Percentiles rank a stretch among this genome's conserved stretches.
Conservation (phyloP, 805 yeast genomes). For the Metschnikowia orientalis region DNA sequence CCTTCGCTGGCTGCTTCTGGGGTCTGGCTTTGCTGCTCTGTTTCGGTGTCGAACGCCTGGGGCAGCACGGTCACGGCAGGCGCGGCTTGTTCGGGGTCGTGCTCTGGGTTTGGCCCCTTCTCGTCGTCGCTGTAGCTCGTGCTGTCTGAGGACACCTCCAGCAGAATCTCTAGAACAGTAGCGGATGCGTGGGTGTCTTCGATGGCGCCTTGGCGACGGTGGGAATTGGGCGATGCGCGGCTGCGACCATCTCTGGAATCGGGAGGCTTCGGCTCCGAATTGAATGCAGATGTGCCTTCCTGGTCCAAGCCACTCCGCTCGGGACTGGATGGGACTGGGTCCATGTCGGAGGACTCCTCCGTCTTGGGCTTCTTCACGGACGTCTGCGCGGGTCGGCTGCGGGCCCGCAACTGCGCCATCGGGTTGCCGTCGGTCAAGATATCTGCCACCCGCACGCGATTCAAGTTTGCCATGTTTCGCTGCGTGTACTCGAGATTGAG, state of each 20-base stretch:
- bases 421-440: constrained; percentile 11
- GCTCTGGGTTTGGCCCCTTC: not conserved
- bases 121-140: constrained; percentile 2
- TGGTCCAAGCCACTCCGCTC: too few species aligned
- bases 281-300: too few species aligned
- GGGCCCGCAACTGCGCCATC: too few species aligned
- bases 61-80: not conserved
- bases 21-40: not conserved
- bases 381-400: too few species aligned
- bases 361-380: too few species aligned
- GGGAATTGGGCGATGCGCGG: too few species aligned
- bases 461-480: constrained; percentile 14
- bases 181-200: too few species aligned
- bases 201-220: too few species aligned
- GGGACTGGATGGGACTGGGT: too few species aligned
- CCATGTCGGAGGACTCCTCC: too few species aligned
- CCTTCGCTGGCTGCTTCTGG: constrained; percentile 4
- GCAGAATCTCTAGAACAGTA: not conserved
- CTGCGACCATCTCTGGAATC: too few species aligned
- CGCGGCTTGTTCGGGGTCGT: not conserved
- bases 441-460: constrained; percentile 16
- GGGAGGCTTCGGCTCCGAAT: too few species aligned
- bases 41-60: not conserved
- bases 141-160: constrained; percentile 1
- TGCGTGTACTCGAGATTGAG: constrained; percentile 12